phyloP scores from a whole-genome alignment of 495 filamentous ascomycete genomes.

The Lasiosphaeria miniovina region DNA sequence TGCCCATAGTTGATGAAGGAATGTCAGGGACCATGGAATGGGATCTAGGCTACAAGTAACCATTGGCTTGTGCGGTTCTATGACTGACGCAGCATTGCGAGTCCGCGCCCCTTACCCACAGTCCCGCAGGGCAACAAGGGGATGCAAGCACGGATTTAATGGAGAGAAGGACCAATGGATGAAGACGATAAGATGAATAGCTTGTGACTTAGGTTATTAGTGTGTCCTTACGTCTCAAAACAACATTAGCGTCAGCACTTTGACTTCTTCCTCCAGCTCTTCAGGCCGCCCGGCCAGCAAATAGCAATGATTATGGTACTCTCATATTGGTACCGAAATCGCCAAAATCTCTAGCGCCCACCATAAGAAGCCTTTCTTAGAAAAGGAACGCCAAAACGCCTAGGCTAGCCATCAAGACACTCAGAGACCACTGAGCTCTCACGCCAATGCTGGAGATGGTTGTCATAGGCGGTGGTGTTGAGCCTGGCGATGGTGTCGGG shows the following conservation, averaged over 20 bases:
- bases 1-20: too few species aligned
- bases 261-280: not conserved
- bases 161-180: too few species aligned
- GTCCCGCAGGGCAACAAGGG: too few species aligned
- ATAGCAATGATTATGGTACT: constrained; percentile 1
- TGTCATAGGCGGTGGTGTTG: not conserved
- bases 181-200: too few species aligned
- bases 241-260: not conserved
- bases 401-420: not conserved
- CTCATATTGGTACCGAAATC: constrained; percentile 2
- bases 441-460: constrained; percentile 8
- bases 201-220: too few species aligned
- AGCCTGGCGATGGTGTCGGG: not conserved
- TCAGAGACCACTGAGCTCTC: constrained; percentile 1
- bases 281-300: not conserved
- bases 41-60: too few species aligned
- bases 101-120: too few species aligned
- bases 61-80: too few species aligned
- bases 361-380: not conserved
- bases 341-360: not conserved
- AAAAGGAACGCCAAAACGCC: constrained; percentile 1
- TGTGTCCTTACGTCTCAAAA: not conserved
- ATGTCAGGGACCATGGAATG: too few species aligned
- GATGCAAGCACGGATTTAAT: too few species aligned
- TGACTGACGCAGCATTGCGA: too few species aligned